Evolutionary conservation across 129 eudicot genomes (phyloP).

Genomic region (Dittrichia graveolens): DNA sequence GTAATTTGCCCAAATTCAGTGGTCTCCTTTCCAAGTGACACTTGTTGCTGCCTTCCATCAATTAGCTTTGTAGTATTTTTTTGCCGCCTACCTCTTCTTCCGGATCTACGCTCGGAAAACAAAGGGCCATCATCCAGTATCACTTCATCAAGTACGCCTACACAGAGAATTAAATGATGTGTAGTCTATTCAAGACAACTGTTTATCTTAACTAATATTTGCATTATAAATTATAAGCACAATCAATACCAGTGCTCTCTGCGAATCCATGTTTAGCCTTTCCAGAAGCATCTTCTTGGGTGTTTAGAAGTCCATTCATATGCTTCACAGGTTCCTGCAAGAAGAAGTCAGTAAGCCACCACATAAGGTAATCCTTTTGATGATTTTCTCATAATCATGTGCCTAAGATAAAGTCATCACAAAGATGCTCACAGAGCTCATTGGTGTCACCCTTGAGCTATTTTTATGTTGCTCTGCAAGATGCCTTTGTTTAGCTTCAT

Average conservation of each 20-base stretch:
- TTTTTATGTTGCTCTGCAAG: constrained; percentile 71
- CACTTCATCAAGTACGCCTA: constrained; percentile 52
- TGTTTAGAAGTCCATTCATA: constrained; percentile 42
- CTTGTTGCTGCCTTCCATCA: constrained; percentile 49
- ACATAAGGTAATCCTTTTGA: constrained; percentile 20
- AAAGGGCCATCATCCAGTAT: constrained; percentile 43
- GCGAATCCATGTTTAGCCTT: constrained; percentile 19
- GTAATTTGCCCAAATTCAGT: constrained; percentile 45
- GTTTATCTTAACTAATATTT: background rate
- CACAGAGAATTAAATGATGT: constrained; percentile 15
- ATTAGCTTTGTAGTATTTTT: constrained; percentile 48
- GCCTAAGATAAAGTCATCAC: constrained; percentile 15
- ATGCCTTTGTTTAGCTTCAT: constrained; percentile 91
- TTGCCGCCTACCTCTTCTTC: constrained; percentile 71
- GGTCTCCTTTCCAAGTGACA: constrained; percentile 52
- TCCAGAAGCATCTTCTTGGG: constrained; percentile 31
- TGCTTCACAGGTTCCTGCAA: constrained; percentile 47
- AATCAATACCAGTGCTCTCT: constrained; percentile 40
- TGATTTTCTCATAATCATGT: constrained; percentile 10
- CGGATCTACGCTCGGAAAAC: constrained; percentile 49
- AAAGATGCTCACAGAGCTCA: constrained; percentile 26
- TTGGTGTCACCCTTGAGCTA: constrained; percentile 30
- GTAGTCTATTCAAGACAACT: constrained; percentile 9
- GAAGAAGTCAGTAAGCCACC: constrained; percentile 20
- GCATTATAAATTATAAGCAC: constrained; percentile 8